Base-by-base conservation (phyloP, 495 filamentous ascomycete species). In the Glutinoglossum americanum region DNA sequence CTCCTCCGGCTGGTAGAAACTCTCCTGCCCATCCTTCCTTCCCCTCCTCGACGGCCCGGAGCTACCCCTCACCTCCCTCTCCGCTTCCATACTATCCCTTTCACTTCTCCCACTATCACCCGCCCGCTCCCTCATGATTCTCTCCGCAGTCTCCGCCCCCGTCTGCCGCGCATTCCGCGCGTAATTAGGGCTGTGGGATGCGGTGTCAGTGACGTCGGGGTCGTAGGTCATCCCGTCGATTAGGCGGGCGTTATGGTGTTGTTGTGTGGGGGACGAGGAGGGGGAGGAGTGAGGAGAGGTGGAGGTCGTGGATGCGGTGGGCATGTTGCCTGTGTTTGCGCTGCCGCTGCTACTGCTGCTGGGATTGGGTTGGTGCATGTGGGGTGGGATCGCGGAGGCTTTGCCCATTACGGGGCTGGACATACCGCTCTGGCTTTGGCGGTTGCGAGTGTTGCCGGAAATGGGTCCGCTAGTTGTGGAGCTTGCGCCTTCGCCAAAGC, bases 401-500 rank as follows among this genome's bases (percentile, higher is more conserved):
- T 49, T 60, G 37, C 37, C 45, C 28, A 41, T 47, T 11, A 45
- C 21, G 17, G 59, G 59, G 23, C 59, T 62, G 49, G 10, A 39
- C 54, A 54, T 35, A 2, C 49, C 32, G 44, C 56, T 32, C 28
- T 53, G 35, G 15, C 37, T n/a, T n/a, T 68, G 63, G 35, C 58
- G 61, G 55, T 67, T 51, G 26, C 64, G 66, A 4, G 65, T 66
- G 33, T 11, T 15, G 69, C 15, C 67, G 61, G 32, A 87, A 21
- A 77, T 81, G n/a, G 83, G 83, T 7, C 83, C 85, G 57, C 77
- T 80, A 55, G 85, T 76, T 0, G 83, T 88, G 63, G 81, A 89
- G 57, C 81, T 82, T 13, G 88, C 87, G 8, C 86, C 87, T 65
- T 94, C 89, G 54, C 89, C 89, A 59, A 93, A 93, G 0, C 80